Evolutionary conservation across 139 green algal genomes (phyloP).

Genomic region (Spirogloea muscicola): DNA sequence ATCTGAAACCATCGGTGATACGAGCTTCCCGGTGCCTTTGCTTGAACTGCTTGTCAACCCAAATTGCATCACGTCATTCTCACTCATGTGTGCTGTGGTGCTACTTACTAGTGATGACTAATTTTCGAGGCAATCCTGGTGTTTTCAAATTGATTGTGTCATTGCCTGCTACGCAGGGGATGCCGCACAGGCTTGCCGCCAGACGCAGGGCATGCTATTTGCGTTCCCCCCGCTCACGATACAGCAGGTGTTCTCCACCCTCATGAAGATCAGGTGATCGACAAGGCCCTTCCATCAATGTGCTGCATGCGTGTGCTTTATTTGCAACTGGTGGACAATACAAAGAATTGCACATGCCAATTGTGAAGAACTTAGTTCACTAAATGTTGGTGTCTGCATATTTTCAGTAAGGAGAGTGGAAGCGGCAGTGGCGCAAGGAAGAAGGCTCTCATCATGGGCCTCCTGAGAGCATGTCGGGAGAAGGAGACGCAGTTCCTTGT

Average conservation of each 20-base stretch:
- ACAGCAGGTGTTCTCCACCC: conserved; percentile 55
- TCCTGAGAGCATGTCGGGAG: conserved; percentile 35
- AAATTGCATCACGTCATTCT: too few relatives aligned
- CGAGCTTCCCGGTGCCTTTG: too few relatives aligned
- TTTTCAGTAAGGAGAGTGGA: neutral
- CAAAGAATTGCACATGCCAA: neutral
- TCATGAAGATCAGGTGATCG: conserved; percentile 29
- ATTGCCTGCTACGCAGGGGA: too few relatives aligned
- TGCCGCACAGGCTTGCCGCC: conserved; percentile 19
- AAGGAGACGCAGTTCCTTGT: conserved; percentile 36
- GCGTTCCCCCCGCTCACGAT: conserved; percentile 65
- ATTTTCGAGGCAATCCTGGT: too few relatives aligned
- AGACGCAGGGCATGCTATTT: conserved; percentile 57
- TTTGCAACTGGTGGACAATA: neutral
- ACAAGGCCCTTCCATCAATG: neutral
- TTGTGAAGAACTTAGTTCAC: neutral
- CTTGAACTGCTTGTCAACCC: too few relatives aligned
- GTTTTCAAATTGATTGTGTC: too few relatives aligned
- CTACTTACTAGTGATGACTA: too few relatives aligned
- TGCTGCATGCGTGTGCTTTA: neutral
- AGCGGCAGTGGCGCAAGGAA: conserved; percentile 27
- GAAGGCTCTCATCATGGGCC: conserved; percentile 14
- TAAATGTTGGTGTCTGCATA: neutral
- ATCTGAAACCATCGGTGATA: too few relatives aligned
- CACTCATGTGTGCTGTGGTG: too few relatives aligned